phyloP scores from a whole-genome alignment of 176 grass and related monocot species.

The Bolboschoenus planiculmis region DNA sequence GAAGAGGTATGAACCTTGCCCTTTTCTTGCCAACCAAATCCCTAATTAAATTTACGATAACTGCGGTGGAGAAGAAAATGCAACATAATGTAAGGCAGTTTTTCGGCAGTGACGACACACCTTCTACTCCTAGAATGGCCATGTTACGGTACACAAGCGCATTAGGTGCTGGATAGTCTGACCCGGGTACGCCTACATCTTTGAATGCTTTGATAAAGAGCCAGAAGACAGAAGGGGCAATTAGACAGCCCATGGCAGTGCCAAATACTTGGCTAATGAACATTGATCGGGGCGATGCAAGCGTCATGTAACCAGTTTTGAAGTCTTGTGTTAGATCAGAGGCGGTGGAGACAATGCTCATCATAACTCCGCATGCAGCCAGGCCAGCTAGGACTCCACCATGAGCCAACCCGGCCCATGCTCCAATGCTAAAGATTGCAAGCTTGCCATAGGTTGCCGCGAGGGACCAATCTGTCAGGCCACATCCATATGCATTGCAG shows the following conservation, averaged over 20 bases:
- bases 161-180: conserved; percentile 37
- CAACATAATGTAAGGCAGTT: conserved; percentile 47
- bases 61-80: conserved; percentile 33
- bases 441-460: conserved; percentile 66
- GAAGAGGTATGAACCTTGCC: conserved; percentile 38
- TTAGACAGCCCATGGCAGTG: conserved; percentile 44
- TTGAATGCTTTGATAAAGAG: conserved; percentile 58
- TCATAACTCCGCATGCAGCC: conserved; percentile 55
- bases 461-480: conserved; percentile 63
- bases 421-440: conserved; percentile 55
- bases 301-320: conserved; percentile 72
- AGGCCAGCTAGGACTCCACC: conserved; percentile 61
- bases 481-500: conserved; percentile 77
- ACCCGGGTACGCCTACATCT: conserved; percentile 29
- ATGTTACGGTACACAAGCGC: conserved; percentile 61
- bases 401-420: conserved; percentile 33
- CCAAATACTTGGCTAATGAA: conserved; percentile 64
- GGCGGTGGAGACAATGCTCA: conserved; percentile 51
- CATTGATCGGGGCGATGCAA: conserved; percentile 57
- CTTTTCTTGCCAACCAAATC: conserved; percentile 35
- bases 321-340: conserved; percentile 71
- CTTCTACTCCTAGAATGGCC: conserved; percentile 47
- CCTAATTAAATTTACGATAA: conserved; percentile 28
- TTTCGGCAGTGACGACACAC: conserved; percentile 39
- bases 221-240: conserved; percentile 56